Evolutionary conservation across 306 rosid species (phyloP).

Genomic region (Prunus dulcis): DNA sequence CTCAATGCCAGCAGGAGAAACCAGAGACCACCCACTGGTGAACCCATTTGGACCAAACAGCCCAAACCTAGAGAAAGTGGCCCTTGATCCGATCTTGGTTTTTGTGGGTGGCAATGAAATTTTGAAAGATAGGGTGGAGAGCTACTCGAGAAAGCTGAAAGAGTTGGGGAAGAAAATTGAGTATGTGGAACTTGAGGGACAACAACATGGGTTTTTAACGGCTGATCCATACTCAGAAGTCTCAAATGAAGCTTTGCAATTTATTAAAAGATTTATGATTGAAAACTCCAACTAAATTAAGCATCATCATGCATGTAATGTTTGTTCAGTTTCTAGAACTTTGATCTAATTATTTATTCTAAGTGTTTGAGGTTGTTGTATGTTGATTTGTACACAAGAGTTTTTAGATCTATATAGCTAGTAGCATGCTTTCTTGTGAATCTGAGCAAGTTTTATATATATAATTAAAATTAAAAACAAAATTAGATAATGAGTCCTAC

Average conservation of each 20-base stretch:
- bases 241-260: constrained; percentile 38
- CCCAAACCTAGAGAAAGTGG: constrained; percentile 38
- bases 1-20: constrained; percentile 63
- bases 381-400: background rate
- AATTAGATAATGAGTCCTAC: too few species aligned
- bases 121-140: constrained; percentile 70
- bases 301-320: background rate
- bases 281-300: constrained; percentile 33
- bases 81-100: constrained; percentile 62
- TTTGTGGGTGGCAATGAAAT: constrained; percentile 70
- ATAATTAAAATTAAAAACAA: too few species aligned
- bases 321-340: background rate
- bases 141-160: constrained; percentile 50
- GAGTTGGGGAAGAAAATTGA: constrained; percentile 52
- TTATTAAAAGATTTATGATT: constrained; percentile 52
- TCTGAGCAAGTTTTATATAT: background rate
- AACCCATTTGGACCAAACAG: constrained; percentile 74
- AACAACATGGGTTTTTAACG: constrained; percentile 77
- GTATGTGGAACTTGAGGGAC: constrained; percentile 68
- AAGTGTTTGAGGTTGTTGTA: constrained; percentile 5
- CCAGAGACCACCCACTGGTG: constrained; percentile 75
- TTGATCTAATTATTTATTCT: background rate
- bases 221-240: constrained; percentile 55
- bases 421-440: background rate
- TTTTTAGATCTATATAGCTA: background rate